Percentiles rank a stretch among this genome's conserved stretches.
Evolutionary conservation across 2,329 filamentous ascomycete species (phyloP).

Genomic region (Dactylonectria estremocensis): DNA sequence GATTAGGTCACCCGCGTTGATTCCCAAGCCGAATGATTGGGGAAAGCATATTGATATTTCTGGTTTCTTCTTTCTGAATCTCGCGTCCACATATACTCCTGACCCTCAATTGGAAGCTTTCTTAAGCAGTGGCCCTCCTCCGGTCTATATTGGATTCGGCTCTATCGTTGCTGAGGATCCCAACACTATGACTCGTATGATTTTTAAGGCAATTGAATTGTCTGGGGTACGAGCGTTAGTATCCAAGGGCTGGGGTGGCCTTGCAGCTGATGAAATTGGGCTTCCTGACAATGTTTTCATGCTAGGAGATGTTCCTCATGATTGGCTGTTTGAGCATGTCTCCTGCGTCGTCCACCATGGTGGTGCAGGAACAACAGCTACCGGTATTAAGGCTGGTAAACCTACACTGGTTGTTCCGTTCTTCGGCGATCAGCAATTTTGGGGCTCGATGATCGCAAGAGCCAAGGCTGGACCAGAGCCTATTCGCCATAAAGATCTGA

Average conservation of each 20-base stretch:
- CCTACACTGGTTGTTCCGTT: slow-evolving; percentile 90
- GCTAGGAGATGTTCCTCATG: slow-evolving; percentile 88
- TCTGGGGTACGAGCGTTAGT: slow-evolving; percentile 83
- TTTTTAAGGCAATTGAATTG: slow-evolving; percentile 78
- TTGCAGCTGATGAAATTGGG: slow-evolving; percentile 79
- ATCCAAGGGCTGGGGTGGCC: slow-evolving; percentile 91
- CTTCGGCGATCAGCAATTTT: slow-evolving; percentile 89
- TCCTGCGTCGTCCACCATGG: slow-evolving; percentile 90
- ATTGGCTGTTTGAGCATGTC: slow-evolving; percentile 89
- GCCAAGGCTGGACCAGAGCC: slow-evolving; percentile 82
- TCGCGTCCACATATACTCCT: slow-evolving; percentile 77
- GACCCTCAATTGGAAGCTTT: slow-evolving; percentile 76
- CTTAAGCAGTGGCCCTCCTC: slow-evolving; percentile 78
- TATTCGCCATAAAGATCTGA: slow-evolving; percentile 78
- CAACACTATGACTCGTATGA: slow-evolving; percentile 77
- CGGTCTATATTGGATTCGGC: slow-evolving; percentile 87
- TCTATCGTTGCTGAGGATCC: slow-evolving; percentile 87
- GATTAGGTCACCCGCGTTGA: slow-evolving; percentile 76
- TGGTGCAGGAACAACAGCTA: slow-evolving; percentile 90
- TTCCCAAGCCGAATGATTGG: slow-evolving; percentile 86
- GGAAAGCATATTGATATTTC: slow-evolving; percentile 78
- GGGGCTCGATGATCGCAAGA: slow-evolving; percentile 82
- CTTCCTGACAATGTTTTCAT: slow-evolving; percentile 86
- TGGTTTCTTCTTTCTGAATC: slow-evolving; percentile 83
- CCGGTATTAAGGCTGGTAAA: slow-evolving; percentile 84